Conservation (phyloP, 108 stramenopile genomes). For the Pseudonitzschia multiseries region DNA sequence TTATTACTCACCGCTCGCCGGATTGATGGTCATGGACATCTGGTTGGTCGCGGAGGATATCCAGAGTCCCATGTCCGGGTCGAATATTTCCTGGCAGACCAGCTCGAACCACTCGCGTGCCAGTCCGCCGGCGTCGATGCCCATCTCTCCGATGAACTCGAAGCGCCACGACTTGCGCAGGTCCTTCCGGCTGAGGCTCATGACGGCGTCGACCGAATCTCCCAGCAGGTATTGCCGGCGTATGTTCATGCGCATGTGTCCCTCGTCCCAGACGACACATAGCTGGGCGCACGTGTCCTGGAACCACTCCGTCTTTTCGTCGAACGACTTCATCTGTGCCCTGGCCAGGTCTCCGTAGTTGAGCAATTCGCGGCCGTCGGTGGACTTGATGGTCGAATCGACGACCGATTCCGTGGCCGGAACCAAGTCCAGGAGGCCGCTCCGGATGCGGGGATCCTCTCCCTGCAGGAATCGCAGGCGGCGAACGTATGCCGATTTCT, state of each 20-base stretch:
- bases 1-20: conserved; percentile 57
- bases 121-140: conserved; percentile 97
- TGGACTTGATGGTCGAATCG: conserved; percentile 47
- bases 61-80: conserved; percentile 96
- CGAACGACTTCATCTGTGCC: conserved; percentile 54
- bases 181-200: conserved; percentile 84
- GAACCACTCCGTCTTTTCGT: conserved; percentile 87
- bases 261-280: conserved; percentile 78
- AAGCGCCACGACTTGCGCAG: conserved; percentile 91
- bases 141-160: conserved; percentile 93
- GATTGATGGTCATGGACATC: conserved; percentile 93
- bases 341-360: conserved; percentile 75
- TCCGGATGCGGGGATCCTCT: conserved; percentile 81
- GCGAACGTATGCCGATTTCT: conserved; percentile 79
- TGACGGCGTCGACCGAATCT: conserved; percentile 85
- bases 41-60: conserved; percentile 84
- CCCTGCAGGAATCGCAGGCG: conserved; percentile 72
- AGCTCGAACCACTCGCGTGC: conserved; percentile 95
- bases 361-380: conserved; percentile 49
- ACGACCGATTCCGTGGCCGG: conserved; percentile 78
- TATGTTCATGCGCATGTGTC: conserved; percentile 80
- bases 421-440: conserved; percentile 56
- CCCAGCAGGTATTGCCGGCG: conserved; percentile 70
- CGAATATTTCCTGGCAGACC: conserved; percentile 89
- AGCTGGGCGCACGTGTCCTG: conserved; percentile 68